Base-by-base conservation (phyloP, 2,329 filamentous ascomycete species). In the Diaporthe eres region DNA sequence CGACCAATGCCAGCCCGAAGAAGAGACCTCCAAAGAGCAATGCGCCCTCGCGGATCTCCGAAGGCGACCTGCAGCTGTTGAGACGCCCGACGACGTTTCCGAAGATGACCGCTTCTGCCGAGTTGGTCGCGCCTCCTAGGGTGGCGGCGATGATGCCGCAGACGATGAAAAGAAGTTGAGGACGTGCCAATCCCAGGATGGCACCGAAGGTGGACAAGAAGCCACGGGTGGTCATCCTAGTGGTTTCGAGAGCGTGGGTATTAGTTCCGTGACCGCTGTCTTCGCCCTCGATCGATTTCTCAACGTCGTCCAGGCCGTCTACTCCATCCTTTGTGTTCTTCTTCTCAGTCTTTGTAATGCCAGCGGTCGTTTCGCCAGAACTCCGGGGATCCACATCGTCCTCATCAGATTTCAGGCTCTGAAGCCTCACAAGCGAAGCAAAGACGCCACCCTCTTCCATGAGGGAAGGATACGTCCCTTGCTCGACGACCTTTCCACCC, bases 401-500 rank as follows among this genome's bases (percentile, higher is more conserved):
- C 19, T 60, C 55, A 9, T 65, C 55, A 51, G 51, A 53, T n/a
- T 49, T 71, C 28, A 71, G 12, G 31, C 42, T 71, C 73, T 75
- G 73, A 9, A 71, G 73, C 19, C 51, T 60, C 53, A 57, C 73
- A 28, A 75, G 65, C 2, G 53, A 65, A 22, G 73, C 73, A 65
- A 71, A 75, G n/a, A 60, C 42, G 31, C 65, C 55, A 22, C 57
- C 47, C n/a, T 1, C 57, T 22, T 82, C 81, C 53, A 94, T 84
- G 0, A 94, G 86, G 31, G 90, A 87, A 2, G 89, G 84, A 73
- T 94, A 92, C 0, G 87, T 90, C 0, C 92, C 92, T 79, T 91
- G 84, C 81, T 94, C 92, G 2, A 92, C 85, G 2, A 92, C 87
- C 44, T 84, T 82, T 0, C 93, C 92, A 13, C 34, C 55, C 58